Base-by-base conservation (phyloP, 192 early-diverging fungal species). In the Podila minutissima region DNA sequence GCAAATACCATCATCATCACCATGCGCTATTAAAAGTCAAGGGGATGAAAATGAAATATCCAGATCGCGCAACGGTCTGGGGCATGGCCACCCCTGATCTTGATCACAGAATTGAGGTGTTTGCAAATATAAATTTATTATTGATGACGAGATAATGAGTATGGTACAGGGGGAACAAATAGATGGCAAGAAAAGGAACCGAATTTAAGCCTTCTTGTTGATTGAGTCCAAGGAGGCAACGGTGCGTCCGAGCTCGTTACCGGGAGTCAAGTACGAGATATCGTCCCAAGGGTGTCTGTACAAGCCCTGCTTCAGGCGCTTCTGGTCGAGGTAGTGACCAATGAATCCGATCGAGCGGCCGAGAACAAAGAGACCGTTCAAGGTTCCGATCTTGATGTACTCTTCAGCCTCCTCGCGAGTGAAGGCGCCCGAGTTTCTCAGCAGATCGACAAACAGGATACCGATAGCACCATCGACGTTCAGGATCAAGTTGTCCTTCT, bases 211-310 rank as follows among this genome's bases (percentile, higher is more conserved):
- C 68, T 70, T 70, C 68, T 70, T 70, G 68, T 62, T 70, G 48
- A 70, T 70, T 20, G 68, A 70, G 32, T 83, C 81, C 59, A 71
- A 69, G 57, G 68, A 75, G 53, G 73, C 59, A 53, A 75, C 74
- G 20, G 81, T 83, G 26, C 81, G 72, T 3, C 73, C 73, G 33
- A 81, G 69, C 63, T 87, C 79, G 31, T 82, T 74, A 33, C 84
- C 85, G 53, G 86, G 86, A 29, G 87, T 72, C 15, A 96, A 83
- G 85, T 96, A 97, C 70, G 93, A 94, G 69, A 98, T 97, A 82
- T 97, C 96, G 79, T 97, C 96, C 94, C 93, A 96, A 59, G 96
- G 95, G 87, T 97, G 97, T 74, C 96, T 88, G 93, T 98, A 98
- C 70, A 97, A 85, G 26, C 95, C 96, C 86, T 98, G 97, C 94